Conservation (phyloP, 116 monocot genomes). For the Trichopus zeylanicus region DNA sequence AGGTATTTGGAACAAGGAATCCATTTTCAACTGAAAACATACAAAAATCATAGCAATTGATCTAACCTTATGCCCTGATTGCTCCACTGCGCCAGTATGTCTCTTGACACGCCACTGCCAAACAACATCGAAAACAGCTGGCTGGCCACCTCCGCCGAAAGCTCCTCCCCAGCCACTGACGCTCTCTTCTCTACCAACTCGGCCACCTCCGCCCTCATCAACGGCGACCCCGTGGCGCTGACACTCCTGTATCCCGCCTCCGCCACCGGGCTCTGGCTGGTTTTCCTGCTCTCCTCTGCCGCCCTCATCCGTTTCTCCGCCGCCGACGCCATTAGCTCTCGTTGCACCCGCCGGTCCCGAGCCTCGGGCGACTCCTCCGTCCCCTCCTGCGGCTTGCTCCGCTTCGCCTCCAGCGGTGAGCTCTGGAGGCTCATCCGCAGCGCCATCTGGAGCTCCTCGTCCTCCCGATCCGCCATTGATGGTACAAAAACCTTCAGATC, state of each 20-base stretch:
- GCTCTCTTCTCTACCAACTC: constrained; percentile 1
- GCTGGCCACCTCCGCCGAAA: constrained; percentile 36
- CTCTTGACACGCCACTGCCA: constrained; percentile 50
- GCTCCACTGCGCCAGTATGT: constrained; percentile 81
- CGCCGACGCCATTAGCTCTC: constrained; percentile 87
- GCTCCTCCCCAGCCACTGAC: constrained; percentile 35
- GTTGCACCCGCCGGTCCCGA: constrained; percentile 45
- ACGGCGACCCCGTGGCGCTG: not conserved
- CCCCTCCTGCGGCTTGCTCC: constrained; percentile 65
- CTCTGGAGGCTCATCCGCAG: constrained; percentile 90
- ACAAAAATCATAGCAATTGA: not conserved
- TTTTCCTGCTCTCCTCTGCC: constrained; percentile 1
- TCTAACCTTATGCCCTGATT: constrained; percentile 96
- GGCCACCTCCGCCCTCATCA: not conserved
- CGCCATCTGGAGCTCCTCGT: constrained; percentile 97
- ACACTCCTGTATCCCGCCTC: constrained; percentile 7
- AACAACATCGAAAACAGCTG: constrained; percentile 76
- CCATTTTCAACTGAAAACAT: too few relatives aligned
- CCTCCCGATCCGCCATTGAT: constrained; percentile 72
- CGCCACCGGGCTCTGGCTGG: constrained; percentile 3
- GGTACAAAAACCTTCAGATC: not conserved
- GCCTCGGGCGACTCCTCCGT: constrained; percentile 45
- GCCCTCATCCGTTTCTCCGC: constrained; percentile 87
- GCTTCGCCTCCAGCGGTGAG: constrained; percentile 80
- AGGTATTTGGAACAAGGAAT: too few relatives aligned